Base-by-base conservation (phyloP, 805 yeast genomes). In the Metschnikowia colocasiae region DNA sequence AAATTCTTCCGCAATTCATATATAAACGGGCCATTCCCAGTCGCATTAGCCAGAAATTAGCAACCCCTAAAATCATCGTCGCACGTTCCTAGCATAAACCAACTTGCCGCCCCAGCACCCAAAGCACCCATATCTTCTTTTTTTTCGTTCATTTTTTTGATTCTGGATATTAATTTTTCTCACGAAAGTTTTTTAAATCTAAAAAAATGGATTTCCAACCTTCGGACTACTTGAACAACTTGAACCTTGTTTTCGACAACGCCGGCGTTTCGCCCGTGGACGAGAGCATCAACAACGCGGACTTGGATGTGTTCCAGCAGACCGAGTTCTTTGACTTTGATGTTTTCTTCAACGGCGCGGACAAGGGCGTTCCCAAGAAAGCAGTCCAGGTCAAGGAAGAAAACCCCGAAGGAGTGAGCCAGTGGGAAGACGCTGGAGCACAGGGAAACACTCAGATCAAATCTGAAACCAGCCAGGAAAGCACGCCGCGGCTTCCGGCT, bases 311-410 rank as follows among this genome's bases (percentile, higher is more conserved):
- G 32, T 72, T 70, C 50, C 57, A 69, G 29, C 69, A 69, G 43
- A 49, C 65, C n/a, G 74, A 70, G 36, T 70, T 70, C 46, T 68
- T 65, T 45, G 68, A 67, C 53, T 66, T 69, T 55, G 74, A 70
- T 51, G 69, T 62, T 18, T 62, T 63, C 31, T 51, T 64, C 45
- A 53, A 60, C 38, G 59, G 43, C 16, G 49, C 46, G 30, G 57
- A 55, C 31, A 43, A 50, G 15, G 40, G 40, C 34, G 41, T 12
- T 9, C 46, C 13, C 18, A 45, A 42, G 15, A 27, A 40, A 10
- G 16, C 39, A 13, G 27, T 32, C 7, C 37, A 31, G 26, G 51
- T 47, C 43, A 50, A 50, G 41, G 42, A 33, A 29, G 49, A 47
- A 19, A 6, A 16, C 30, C 31, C 37, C 27, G 33, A 33, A 22